phyloP scores from a whole-genome alignment of 2,329 filamentous ascomycete genomes.

The Hysterium pulicare region DNA sequence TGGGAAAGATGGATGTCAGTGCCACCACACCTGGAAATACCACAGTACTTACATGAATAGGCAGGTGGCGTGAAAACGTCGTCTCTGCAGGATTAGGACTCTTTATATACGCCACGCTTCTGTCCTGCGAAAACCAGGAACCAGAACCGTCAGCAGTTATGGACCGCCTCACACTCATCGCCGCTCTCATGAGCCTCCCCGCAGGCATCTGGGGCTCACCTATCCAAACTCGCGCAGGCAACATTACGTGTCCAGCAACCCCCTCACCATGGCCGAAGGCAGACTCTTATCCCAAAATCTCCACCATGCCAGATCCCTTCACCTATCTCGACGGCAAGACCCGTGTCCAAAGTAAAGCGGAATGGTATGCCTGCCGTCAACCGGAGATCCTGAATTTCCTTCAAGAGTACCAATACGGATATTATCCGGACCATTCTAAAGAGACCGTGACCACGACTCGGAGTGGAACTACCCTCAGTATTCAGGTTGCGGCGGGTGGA shows the following conservation, averaged over 20 bases:
- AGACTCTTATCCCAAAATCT: constrained; percentile 16
- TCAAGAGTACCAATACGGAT: constrained; percentile 52
- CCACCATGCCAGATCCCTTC: constrained; percentile 45
- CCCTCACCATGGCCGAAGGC: constrained; percentile 27
- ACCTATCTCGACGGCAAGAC: constrained; percentile 44
- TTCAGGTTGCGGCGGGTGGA: constrained; percentile 42
- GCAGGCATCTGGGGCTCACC: constrained; percentile 1
- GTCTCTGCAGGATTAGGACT: not conserved
- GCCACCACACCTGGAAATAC: not conserved
- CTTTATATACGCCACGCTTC: not conserved
- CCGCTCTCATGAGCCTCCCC: not conserved
- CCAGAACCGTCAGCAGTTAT: not conserved
- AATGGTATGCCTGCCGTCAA: constrained; percentile 50
- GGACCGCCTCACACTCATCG: not conserved
- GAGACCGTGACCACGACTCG: constrained; percentile 49
- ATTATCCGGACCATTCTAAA: constrained; percentile 48
- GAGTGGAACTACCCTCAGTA: constrained; percentile 43
- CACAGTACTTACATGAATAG: not conserved
- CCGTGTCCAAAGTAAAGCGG: constrained; percentile 44
- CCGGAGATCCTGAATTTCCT: constrained; percentile 50
- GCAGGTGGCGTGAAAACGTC: not conserved
- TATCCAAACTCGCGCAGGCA: constrained; percentile 11
- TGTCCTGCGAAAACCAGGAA: not conserved
- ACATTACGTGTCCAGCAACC: constrained; percentile 23
- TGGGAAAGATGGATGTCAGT: not conserved